Percentiles rank a stretch among this genome's conserved stretches.
Conservation (phyloP, 208 protist genomes). For the Naegleria lovaniensis region DNA sequence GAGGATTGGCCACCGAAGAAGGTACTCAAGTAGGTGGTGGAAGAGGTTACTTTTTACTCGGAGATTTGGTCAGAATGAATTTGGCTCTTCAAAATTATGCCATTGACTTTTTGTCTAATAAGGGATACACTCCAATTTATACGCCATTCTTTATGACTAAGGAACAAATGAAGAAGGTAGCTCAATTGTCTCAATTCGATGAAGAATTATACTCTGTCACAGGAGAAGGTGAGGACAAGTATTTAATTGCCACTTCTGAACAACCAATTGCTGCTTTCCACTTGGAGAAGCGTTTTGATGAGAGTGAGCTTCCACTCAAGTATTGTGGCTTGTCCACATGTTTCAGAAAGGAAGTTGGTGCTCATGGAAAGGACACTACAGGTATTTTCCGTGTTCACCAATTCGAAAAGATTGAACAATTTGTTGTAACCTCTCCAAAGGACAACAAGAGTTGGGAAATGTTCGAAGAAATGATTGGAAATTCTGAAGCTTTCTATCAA, state of each 20-base stretch:
- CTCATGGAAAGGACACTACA: conserved; percentile 84
- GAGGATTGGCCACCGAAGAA: conserved; percentile 55
- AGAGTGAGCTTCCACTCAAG: conserved; percentile 68
- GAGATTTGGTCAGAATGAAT: conserved; percentile 91
- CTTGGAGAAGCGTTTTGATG: conserved; percentile 80
- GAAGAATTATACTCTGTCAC: conserved; percentile 98
- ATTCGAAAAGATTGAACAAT: conserved; percentile 95
- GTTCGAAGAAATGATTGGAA: conserved; percentile 79
- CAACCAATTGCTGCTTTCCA: conserved; percentile 97
- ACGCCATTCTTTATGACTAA: conserved; percentile 99
- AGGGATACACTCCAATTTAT: conserved; percentile 88
- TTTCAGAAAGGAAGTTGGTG: conserved; percentile 98
- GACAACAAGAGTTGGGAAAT: conserved; percentile 76
- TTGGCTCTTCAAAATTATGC: conserved; percentile 94
- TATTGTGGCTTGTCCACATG: conserved; percentile 97
- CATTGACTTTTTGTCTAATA: conserved; percentile 85
- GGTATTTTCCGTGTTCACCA: conserved; percentile 93
- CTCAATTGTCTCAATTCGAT: conserved; percentile 98
- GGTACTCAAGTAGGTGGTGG: conserved; percentile 85
- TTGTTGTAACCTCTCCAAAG: conserved; percentile 57
- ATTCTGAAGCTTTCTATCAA: conserved; percentile 84
- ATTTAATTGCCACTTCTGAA: conserved; percentile 99
- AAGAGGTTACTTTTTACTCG: conserved; percentile 95
- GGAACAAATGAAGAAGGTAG: conserved; percentile 88
- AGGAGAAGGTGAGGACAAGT: conserved; percentile 96